A percentile compares a stretch with the other conserved stretches of the same genome.
phyloP scores from a whole-genome alignment of 1,284 basidiomycete genomes.

The Ganoderma leucocontextum region DNA sequence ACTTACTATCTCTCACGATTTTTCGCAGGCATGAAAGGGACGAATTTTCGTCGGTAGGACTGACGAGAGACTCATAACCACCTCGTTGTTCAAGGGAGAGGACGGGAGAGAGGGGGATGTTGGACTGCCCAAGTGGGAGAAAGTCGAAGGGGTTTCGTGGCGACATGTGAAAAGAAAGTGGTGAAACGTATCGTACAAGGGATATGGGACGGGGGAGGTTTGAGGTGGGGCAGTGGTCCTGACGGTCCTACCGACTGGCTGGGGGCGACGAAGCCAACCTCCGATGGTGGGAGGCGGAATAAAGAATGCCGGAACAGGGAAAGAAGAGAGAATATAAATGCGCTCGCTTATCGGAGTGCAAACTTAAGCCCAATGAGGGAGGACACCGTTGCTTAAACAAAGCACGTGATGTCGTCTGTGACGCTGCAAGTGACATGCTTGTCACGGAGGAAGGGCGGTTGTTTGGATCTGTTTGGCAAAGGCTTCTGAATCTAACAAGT shows the following conservation, averaged over 20 bases:
- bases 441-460: background rate
- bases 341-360: conserved; percentile 17
- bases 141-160: conserved; percentile 1
- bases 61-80: background rate
- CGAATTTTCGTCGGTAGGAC: background rate
- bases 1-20: conserved; percentile 2
- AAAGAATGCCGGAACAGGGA: background rate
- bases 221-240: background rate
- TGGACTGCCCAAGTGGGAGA: background rate
- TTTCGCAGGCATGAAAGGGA: background rate
- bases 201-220: no score
- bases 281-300: background rate
- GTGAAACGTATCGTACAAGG: background rate
- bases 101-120: conserved; percentile 9
- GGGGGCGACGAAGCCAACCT: background rate
- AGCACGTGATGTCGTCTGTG: conserved; percentile 8
- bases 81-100: background rate
- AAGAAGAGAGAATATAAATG: background rate
- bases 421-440: conserved; percentile 8
- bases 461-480: conserved; percentile 18
- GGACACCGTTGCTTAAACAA: conserved; percentile 4
- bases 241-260: background rate
- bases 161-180: background rate
- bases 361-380: conserved; percentile 6
- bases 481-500: conserved; percentile 18